Evolutionary conservation across 1,284 basidiomycete species (phyloP), one percentile per base, ranked within the genome.

Genomic region (Ganoderma lucidum): DNA sequence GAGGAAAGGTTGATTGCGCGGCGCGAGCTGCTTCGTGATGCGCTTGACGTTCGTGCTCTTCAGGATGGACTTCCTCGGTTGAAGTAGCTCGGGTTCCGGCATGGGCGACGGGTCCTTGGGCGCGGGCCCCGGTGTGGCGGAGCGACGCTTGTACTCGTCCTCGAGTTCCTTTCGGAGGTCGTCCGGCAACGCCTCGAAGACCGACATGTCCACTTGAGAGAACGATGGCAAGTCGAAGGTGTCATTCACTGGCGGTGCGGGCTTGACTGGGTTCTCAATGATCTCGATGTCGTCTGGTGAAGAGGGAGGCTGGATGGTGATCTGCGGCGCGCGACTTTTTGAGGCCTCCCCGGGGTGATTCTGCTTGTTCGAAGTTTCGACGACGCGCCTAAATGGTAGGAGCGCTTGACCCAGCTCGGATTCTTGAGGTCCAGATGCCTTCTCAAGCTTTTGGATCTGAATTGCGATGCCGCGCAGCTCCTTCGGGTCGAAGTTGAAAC

Each of bases 391-490:
- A 79, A 93, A 94, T 0, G 84, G 81, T 28, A 93, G 78, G 23
- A 82, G 81, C 2, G 80, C 83, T 75, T 93, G 92, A 8, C 87
- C 88, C 15, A 79, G 75, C 35, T 80, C 82, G 12, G 76, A 70
- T 2, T 74, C 73, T 14, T 41, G 75, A 71, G 55, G 68, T 30
- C 64, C 71, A 65, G 72, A 76, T 8, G 77, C 69, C 30, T 86
- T 78, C 77, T 96, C 95, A 0, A 98, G 85, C 79, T 97, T 98
- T 76, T 93, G 92, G n/a, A 98, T 88, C 77, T 96, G 95, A 32
- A 99, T 93, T 0, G 95, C 96, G 64, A 99, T 88, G 0, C 97
- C 97, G n/a, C 98, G 88, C 19, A 99, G 83, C 74, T 99, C 97
- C 70, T 86, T 87, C 0, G 96, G 90, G 71, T 96, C 93, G 56